These are phyloP conservation scores for Fusarium transvaalense DNA, from an alignment of 2,329 filamentous ascomycete species.

Conservation along the genomic window DNA sequence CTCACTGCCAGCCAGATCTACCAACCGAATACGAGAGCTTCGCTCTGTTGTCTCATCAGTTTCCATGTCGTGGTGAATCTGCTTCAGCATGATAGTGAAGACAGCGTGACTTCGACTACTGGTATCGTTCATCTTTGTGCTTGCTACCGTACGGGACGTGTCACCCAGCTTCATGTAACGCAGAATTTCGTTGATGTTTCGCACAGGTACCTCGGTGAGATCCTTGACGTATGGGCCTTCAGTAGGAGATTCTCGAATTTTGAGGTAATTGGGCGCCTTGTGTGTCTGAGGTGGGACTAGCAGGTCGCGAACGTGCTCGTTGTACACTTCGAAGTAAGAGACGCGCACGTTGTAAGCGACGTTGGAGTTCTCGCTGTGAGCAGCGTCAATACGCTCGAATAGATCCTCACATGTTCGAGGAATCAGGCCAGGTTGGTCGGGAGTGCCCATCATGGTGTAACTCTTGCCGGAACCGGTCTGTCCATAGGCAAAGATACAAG, in stretches of 20 bases:
- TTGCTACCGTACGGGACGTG: constrained; percentile 85
- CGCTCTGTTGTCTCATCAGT: constrained; percentile 98
- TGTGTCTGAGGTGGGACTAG: constrained; percentile 79
- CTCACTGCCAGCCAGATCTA: constrained; percentile 95
- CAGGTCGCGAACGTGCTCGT: constrained; percentile 96
- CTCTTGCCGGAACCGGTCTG: constrained; percentile 98
- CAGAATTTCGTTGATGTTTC: constrained; percentile 87
- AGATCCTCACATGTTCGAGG: constrained; percentile 95
- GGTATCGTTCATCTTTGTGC: constrained; percentile 99
- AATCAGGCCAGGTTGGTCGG: constrained; percentile 89
- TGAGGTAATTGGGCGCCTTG: constrained; percentile 89
- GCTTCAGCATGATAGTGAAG: constrained; percentile 97
- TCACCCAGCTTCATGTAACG: constrained; percentile 93
- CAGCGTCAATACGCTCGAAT: constrained; percentile 89
- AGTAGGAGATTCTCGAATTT: constrained; percentile 94
- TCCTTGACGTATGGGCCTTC: constrained; percentile 98
- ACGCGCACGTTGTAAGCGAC: constrained; percentile 98
- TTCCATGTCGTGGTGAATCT: constrained; percentile 96
- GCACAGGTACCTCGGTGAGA: constrained; percentile 91
- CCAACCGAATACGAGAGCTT: constrained; percentile 90
- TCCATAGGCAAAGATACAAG: constrained; percentile 98
- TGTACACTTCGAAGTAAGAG: constrained; percentile 99
- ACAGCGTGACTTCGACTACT: constrained; percentile 96
- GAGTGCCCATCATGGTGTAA: constrained; percentile 96
- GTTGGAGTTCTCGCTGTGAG: constrained; percentile 83